Conservation (phyloP, 2,329 filamentous ascomycete species). For the Curvularia verruculosa region DNA sequence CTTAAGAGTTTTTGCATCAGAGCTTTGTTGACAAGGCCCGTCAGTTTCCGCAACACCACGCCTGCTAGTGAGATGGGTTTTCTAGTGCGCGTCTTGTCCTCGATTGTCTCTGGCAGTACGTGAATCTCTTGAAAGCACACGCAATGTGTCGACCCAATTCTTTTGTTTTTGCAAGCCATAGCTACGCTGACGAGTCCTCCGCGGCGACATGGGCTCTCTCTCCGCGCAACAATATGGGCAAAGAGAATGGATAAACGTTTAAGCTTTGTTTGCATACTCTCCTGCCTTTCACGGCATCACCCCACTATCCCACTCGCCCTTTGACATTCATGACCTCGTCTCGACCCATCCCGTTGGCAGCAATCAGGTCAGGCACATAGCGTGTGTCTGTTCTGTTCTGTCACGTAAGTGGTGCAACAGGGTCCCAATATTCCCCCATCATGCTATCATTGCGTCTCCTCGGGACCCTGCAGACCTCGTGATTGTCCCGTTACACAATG, state of each 20-base stretch:
- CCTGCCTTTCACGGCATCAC: not conserved
- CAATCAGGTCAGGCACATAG: not conserved
- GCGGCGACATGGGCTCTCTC: not conserved
- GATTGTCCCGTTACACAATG: not conserved
- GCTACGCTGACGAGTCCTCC: not conserved
- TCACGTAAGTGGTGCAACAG: not conserved
- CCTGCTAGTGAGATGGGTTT: not conserved
- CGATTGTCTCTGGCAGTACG: not conserved
- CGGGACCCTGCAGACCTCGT: not conserved
- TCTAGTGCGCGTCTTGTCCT: not conserved
- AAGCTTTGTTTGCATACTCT: not conserved
- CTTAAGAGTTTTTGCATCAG: conserved; percentile 3
- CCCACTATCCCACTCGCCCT: not conserved
- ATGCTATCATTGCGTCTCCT: not conserved
- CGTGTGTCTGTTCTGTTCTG: too few relatives aligned
- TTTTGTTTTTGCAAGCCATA: not conserved
- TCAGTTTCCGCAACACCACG: not conserved
- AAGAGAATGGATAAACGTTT: not conserved
- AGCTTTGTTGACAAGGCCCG: not conserved
- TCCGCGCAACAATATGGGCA: not conserved
- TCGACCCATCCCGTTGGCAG: not conserved
- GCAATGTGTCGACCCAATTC: too few relatives aligned
- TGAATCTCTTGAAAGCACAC: too few relatives aligned
- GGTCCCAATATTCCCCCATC: not conserved
- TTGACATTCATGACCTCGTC: not conserved